These are phyloP conservation scores for Stygiomarasmius scandens DNA, from an alignment of 1,284 basidiomycete genomes.

Conservation along the genomic window DNA sequence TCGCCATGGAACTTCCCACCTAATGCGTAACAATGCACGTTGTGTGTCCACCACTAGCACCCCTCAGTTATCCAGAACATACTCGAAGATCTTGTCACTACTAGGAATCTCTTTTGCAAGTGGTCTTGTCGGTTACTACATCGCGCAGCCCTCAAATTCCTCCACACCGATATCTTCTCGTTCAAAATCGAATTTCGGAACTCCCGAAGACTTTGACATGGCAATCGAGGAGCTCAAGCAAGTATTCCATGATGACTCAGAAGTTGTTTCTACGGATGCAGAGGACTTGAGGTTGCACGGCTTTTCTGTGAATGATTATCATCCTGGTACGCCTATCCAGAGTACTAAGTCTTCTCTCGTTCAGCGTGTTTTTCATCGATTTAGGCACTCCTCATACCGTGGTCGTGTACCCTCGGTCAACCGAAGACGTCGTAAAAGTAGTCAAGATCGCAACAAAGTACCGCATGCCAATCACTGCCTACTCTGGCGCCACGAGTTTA, in stretches of 20 bases:
- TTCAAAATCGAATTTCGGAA: slow-evolving; percentile 34
- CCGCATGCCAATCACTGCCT: slow-evolving; percentile 71
- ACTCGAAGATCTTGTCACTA: neutral
- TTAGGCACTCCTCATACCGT: slow-evolving; percentile 50
- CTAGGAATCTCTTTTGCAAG: neutral
- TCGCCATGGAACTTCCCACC: too few relatives aligned
- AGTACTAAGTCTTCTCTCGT: neutral
- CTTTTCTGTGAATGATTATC: slow-evolving; percentile 58
- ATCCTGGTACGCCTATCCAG: slow-evolving; percentile 45
- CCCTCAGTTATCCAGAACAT: neutral
- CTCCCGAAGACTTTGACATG: slow-evolving; percentile 50
- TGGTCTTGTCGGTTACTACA: neutral
- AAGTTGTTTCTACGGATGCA: slow-evolving; percentile 54
- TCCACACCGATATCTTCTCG: neutral
- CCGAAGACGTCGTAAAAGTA: slow-evolving; percentile 71
- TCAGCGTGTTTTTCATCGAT: neutral
- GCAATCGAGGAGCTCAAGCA: slow-evolving; percentile 51
- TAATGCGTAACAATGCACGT: neutral
- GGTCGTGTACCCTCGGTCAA: slow-evolving; percentile 55
- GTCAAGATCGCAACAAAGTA: slow-evolving; percentile 68
- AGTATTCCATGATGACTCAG: slow-evolving; percentile 37
- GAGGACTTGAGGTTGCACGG: slow-evolving; percentile 61
- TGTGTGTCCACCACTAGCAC: neutral
- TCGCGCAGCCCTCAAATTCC: neutral
- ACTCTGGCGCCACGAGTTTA: slow-evolving; percentile 70